A percentile compares a stretch with the other conserved stretches of the same genome.
phyloP scores from a whole-genome alignment of 805 yeast species.

The Cyberlindnera mycetangii region DNA sequence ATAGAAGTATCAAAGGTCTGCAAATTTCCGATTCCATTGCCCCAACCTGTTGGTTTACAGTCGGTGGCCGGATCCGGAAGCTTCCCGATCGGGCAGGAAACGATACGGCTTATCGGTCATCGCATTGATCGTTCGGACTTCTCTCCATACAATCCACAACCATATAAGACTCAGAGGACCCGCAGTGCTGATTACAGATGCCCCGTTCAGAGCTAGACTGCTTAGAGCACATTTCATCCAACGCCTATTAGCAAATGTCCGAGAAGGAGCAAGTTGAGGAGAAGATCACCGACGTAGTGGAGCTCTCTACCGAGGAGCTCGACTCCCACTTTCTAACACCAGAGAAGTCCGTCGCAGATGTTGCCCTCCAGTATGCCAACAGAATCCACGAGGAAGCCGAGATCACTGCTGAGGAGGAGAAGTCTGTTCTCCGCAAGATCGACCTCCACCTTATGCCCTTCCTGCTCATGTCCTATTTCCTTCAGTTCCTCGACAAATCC shows the following conservation, averaged over 20 bases:
- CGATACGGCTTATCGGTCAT: background rate
- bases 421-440: conserved; percentile 18
- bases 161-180: too few species aligned
- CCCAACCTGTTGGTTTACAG: background rate
- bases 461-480: conserved; percentile 43
- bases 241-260: background rate
- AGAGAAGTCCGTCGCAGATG: conserved; percentile 4
- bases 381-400: background rate
- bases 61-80: background rate
- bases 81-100: background rate
- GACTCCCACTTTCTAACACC: background rate
- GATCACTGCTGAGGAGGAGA: conserved; percentile 10
- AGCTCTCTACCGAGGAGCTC: background rate
- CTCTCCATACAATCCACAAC: background rate
- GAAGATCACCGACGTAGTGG: conserved; percentile 1
- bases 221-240: background rate
- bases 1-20: too few species aligned
- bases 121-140: background rate
- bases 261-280: background rate
- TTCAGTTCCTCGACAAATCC: conserved; percentile 56
- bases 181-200: too few species aligned
- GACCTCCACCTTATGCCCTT: conserved; percentile 35
- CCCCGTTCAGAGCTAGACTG: background rate
- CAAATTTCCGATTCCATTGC: too few species aligned
- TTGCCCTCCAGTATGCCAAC: conserved; percentile 1